Base-by-base conservation (phyloP, 2,329 filamentous ascomycete species). In the Colletotrichum sp. region DNA sequence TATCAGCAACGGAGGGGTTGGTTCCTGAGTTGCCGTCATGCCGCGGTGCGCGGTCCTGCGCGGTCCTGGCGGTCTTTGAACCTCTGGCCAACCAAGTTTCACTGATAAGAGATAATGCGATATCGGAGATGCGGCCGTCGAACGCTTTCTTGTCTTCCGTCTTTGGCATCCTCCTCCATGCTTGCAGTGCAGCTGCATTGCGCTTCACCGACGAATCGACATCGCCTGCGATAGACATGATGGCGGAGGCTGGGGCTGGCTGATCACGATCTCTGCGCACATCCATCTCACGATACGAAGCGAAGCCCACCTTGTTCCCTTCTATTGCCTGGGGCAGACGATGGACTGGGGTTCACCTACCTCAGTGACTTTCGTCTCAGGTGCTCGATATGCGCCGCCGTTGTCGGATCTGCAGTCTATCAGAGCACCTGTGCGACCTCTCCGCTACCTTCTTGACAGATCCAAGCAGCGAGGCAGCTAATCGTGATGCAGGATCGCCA, bases 81-180 rank as follows among this genome's bases (percentile, higher is more conserved):
- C 44, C 18, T 49, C 49, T 60, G 68, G 49, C 39, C 68, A 69
- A 59, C 66, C 66, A n/a, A 44, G 39, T 26, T 64, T 64, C 69
- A 39, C 63, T 69, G 73, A 76, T 76, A 76, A 76, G 73, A 76
- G 73, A 76, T 73, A 76, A 76, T 32, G 73, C 69, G 73, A 69
- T 59, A 76, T 73, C 73, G 73, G 69, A 73, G 32, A 44, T 73
- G 69, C 70, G 70, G 55, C 70, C 69, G 73, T 73, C 44, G 26
- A 68, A 68, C 52, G 52, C 36, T 24, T 67, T 60, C 57, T 57
- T 21, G 32, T 67, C 44, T 34, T 39, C 60, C 68, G 68, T 67
- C 62, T 75, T 66, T 36, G 60, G 44, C 30, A 74, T 28, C 13
- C n/a, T 52, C 30, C 34, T 52, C 24, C 34, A 71, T 36, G 36